Base-by-base conservation (phyloP, 768 basidiomycete species). In the Termitomyces titanicus region DNA sequence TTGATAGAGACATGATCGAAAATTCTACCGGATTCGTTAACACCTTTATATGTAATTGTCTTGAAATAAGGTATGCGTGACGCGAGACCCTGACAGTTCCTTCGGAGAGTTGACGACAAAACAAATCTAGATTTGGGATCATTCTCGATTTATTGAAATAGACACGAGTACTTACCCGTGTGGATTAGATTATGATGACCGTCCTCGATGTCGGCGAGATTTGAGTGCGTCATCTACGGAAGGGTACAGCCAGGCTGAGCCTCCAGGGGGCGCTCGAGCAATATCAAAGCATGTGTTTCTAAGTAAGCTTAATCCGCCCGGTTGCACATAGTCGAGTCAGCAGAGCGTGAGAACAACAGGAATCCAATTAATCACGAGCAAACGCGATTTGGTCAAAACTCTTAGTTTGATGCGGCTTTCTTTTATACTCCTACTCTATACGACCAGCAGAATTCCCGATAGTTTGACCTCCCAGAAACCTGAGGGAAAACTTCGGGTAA, bases 51-150 rank as follows among this genome's bases (percentile, higher is more conserved):
- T 56, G 50, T 17, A 20, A 27, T 6, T 40, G 46, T 39, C 52
- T 56, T 55, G 59, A 64, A 64, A 58, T 66, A 64, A 64, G 61
- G 63, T 61, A 47, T 61, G 55, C 59, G 62, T 67, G 64, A 64
- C 63, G 61, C 47, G 60, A 63, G 61, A 62, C 58, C 59, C 63
- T 64, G 63, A 55, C 49, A 60, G 47, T 61, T 67, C 66, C 70
- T 73, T 55, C 75, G 76, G 76, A 63, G 73, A 73, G 68, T 75
- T 75, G 61, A 66, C 73, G 73, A 62, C 56, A 56, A 57, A 56
- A 60, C 59, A 62, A 55, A 59, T 59, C 55, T 55, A 53, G 54
- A 55, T 57, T 57, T 25, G 37, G 40, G 38, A 53, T 55, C 49
- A 50, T 55, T 51, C 53, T 47, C 29, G 25, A 60, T 39, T 47